These are phyloP conservation scores for Teratosphaeria gauchensis DNA, from an alignment of 2,329 filamentous ascomycete genomes.

Conservation along the genomic window DNA sequence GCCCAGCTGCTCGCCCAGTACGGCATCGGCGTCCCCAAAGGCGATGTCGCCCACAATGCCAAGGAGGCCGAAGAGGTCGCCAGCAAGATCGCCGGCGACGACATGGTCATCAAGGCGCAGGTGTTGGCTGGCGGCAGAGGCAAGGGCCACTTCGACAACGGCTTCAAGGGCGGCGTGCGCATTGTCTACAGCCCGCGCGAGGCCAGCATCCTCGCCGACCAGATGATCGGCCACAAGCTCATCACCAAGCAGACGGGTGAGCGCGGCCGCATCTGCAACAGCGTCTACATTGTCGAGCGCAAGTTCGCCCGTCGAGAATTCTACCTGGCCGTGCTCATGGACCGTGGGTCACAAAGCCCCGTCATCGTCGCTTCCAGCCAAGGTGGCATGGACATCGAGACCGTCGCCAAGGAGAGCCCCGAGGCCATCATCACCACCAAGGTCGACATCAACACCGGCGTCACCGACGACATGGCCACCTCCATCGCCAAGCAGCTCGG, in stretches of 20 bases:
- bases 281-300: conserved; percentile 98
- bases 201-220: conserved; percentile 94
- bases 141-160: conserved; percentile 97
- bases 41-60: conserved; percentile 70
- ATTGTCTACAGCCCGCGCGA: conserved; percentile 96
- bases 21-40: conserved; percentile 86
- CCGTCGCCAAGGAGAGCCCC: conserved; percentile 94
- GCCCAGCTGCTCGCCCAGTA: conserved; percentile 84
- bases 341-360: conserved; percentile 79
- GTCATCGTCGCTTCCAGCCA: conserved; percentile 97
- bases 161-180: conserved; percentile 95
- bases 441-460: conserved; percentile 87
- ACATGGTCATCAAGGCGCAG: conserved; percentile 99
- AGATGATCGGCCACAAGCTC: conserved; percentile 99
- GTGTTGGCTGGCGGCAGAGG: conserved; percentile 95
- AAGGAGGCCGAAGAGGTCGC: conserved; percentile 88
- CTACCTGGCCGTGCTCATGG: conserved; percentile 98
- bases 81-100: conserved; percentile 78
- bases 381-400: conserved; percentile 98
- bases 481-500: conserved; percentile 86
- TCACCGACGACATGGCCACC: conserved; percentile 88
- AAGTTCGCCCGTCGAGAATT: conserved; percentile 99
- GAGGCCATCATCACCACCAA: conserved; percentile 90
- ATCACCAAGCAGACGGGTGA: conserved; percentile 99
- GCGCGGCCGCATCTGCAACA: conserved; percentile 83